Percentiles rank a stretch among this genome's conserved stretches.
phyloP scores from a whole-genome alignment of 331 rosid species.

The Quercus tomentella region DNA sequence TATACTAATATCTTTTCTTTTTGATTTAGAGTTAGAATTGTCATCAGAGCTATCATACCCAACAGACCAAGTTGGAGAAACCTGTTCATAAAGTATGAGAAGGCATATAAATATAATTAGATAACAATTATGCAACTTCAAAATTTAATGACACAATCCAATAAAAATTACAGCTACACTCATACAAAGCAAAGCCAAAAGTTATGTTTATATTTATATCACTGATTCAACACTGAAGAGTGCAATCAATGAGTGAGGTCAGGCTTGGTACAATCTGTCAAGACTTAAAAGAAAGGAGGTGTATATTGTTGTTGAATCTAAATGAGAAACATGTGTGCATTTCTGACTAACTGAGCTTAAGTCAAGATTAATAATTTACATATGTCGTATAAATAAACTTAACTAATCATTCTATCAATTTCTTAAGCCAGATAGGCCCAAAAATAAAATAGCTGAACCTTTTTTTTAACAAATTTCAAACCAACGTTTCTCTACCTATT shows the following conservation, averaged over 20 bases:
- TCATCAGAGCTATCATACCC: slow-evolving; percentile 14
- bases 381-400: background rate
- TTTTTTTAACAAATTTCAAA: too few species aligned
- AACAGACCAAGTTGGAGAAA: slow-evolving; percentile 4
- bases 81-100: slow-evolving; percentile 9
- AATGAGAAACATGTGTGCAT: background rate
- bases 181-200: background rate
- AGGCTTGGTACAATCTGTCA: background rate
- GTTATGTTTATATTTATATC: background rate
- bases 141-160: background rate
- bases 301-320: background rate
- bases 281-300: background rate
- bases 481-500: background rate
- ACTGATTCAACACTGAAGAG: background rate
- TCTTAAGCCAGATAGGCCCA: too few species aligned
- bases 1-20: slow-evolving; percentile 4
- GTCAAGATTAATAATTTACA: too few species aligned
- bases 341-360: too few species aligned
- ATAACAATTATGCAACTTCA: background rate
- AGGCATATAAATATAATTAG: background rate
- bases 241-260: background rate
- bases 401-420: too few species aligned
- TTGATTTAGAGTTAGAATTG: slow-evolving; percentile 9
- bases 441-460: too few species aligned
- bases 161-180: background rate